Base-by-base conservation (phyloP, 2,329 filamentous ascomycete species). In the Decorospora gaudefroyi region DNA sequence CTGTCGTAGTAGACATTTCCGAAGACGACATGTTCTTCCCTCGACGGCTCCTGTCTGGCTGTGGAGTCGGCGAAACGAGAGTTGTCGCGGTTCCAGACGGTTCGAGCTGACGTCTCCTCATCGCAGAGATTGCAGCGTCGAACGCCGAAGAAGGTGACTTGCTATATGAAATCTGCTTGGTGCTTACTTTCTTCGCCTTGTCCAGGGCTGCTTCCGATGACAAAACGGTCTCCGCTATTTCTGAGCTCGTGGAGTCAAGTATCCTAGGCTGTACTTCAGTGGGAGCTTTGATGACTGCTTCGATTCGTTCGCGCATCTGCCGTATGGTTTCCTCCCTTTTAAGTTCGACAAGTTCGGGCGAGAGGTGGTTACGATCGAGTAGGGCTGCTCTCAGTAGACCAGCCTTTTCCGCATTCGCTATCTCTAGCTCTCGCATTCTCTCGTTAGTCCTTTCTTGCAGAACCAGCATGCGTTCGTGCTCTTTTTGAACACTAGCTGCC, bases 111-210 rank as follows among this genome's bases (percentile, higher is more conserved):
- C 45, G 49, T 37, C 37, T 52, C 34, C 49, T 53, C 48, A 59
- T 54, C 21, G 51, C 46, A 11, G 51, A 59, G 28, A 58, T 48
- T 12, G 53, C 53, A 37, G 55, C 33, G 26, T 61, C 55, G 44
- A 61, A 64, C 7, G 57, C 51, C 17, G 55, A 57, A 19, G 49
- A 51, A 39, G 42, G 41, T 29, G 51, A 45, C 22, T 51, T 54
- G 33, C 46, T 53, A 43, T 53, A 50, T 50, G 52, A 53, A 46
- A 62, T 39, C 51, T 67, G 67, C 22, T 38, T 46, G 22, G 35
- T 51, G 54, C 67, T 69, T 68, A 70, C 67, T 64, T 67, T 69
- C 53, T 64, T 69, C 22, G 60, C 65, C 26, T 62, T 63, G 9
- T 69, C 67, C n/a, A 72, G 44, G 13, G 63, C 66, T 9, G 59